Conservation (phyloP, 1,284 basidiomycete genomes). For the Megacollybia platyphylla region DNA sequence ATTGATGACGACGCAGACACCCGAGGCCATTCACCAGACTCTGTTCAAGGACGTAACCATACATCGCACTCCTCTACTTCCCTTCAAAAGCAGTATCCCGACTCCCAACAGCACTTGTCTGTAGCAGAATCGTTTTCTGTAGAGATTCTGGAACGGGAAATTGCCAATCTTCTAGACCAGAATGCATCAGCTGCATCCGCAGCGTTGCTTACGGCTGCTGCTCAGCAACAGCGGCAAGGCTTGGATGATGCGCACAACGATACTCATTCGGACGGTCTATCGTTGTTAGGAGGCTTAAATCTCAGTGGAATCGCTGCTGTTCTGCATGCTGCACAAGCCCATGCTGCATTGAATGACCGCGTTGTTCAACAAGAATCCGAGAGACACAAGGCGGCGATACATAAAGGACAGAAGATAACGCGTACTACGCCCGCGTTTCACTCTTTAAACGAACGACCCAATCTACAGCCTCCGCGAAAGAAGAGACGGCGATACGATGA, state of each 20-base stretch:
- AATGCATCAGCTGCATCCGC: conserved; percentile 52
- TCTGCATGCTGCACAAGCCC: conserved; percentile 60
- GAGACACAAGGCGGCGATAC: conserved; percentile 26
- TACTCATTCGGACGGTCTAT: conserved; percentile 11
- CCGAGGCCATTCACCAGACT: conserved; percentile 9
- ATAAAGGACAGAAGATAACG: conserved; percentile 39
- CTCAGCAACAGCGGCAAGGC: conserved; percentile 44
- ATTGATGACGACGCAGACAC: conserved; percentile 29
- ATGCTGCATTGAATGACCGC: conserved; percentile 36
- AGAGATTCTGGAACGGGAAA: conserved; percentile 63
- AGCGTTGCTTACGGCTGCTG: conserved; percentile 45
- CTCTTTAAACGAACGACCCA: conserved; percentile 44
- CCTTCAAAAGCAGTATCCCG: conserved; percentile 13
- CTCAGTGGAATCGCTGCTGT: conserved; percentile 57
- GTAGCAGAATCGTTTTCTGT: conserved; percentile 36
- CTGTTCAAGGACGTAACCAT: conserved; percentile 13
- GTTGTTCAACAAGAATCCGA: conserved; percentile 23
- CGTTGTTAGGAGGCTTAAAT: conserved; percentile 31
- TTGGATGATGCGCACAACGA: conserved; percentile 6
- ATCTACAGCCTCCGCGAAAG: conserved; percentile 16
- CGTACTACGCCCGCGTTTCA: conserved; percentile 64
- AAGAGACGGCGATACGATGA: conserved; percentile 18
- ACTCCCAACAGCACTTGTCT: conserved; percentile 18
- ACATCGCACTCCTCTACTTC: conserved; percentile 18
- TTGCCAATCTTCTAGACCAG: conserved; percentile 56